A percentile compares a stretch with the other conserved stretches of the same genome.
phyloP scores from a whole-genome alignment of 768 basidiomycete genomes.

The Hericium coralloides region DNA sequence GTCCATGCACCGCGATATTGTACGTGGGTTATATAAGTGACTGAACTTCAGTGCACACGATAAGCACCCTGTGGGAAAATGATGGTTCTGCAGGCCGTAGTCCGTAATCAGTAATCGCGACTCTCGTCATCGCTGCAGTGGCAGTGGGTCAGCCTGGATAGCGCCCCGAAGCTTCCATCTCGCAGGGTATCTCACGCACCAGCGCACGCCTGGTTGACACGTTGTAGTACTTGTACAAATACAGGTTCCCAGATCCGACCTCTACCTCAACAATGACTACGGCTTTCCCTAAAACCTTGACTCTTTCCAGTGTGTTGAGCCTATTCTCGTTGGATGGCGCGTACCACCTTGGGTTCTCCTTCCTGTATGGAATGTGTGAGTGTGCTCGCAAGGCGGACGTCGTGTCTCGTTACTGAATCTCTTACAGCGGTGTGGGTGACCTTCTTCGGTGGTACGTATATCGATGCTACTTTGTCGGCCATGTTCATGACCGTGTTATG shows the following conservation, averaged over 20 bases:
- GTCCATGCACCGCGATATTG: no score
- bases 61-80: no score
- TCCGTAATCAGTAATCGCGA: no score
- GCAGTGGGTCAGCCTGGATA: no score
- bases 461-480: background rate
- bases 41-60: no score
- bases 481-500: background rate
- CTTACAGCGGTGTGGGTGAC: slow-evolving; percentile 45
- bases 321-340: slow-evolving; percentile 25
- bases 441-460: slow-evolving; percentile 49
- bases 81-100: no score
- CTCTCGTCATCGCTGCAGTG: no score
- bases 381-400: background rate
- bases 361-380: slow-evolving; percentile 67
- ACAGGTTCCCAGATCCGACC: background rate
- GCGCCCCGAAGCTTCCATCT: no score
- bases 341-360: slow-evolving; percentile 50
- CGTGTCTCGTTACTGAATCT: background rate
- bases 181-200: no score
- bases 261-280: background rate
- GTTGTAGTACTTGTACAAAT: no score
- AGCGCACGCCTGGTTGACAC: no score
- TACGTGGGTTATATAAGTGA: no score
- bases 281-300: slow-evolving; percentile 2
- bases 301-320: slow-evolving; percentile 9